Evolutionary conservation across 2,329 filamentous ascomycete species (phyloP).

Genomic region (Talaromyces sp.): DNA sequence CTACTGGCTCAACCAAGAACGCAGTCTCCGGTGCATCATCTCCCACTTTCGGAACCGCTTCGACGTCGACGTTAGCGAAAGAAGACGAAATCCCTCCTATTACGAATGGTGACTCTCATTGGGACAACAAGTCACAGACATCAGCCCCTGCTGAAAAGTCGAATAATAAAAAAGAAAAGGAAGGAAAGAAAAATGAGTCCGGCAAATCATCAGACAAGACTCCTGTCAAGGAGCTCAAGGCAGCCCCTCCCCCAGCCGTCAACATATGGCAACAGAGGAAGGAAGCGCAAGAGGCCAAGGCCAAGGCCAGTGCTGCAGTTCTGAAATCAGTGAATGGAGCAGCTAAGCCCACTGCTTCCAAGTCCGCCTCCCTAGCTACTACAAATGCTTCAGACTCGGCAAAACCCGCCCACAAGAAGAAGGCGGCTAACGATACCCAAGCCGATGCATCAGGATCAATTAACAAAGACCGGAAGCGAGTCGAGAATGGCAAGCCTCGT

Average conservation of each 20-base stretch:
- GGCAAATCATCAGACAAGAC: slow-evolving; percentile 56
- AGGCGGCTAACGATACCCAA: slow-evolving; percentile 26
- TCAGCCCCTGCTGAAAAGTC: slow-evolving; percentile 60
- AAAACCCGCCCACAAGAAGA: slow-evolving; percentile 41
- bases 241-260: slow-evolving; percentile 76
- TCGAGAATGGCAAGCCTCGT: slow-evolving; percentile 39
- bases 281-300: slow-evolving; percentile 58
- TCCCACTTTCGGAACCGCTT: slow-evolving; percentile 53
- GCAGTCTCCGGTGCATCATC: slow-evolving; percentile 47
- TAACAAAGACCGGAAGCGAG: slow-evolving; percentile 36
- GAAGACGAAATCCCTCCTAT: slow-evolving; percentile 61
- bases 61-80: slow-evolving; percentile 53
- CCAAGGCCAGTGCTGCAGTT: slow-evolving; percentile 36
- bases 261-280: slow-evolving; percentile 85
- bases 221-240: slow-evolving; percentile 63
- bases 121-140: slow-evolving; percentile 64
- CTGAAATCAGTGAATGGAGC: slow-evolving; percentile 24
- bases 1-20: slow-evolving; percentile 27
- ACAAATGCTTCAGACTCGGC: slow-evolving; percentile 39
- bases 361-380: slow-evolving; percentile 23
- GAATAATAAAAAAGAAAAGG: slow-evolving; percentile 37
- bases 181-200: slow-evolving; percentile 51
- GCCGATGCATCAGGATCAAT: slow-evolving; percentile 21
- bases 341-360: slow-evolving; percentile 24
- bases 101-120: slow-evolving; percentile 63